phyloP scores from a whole-genome alignment of 257 asterid species.

The Vinca minor region DNA sequence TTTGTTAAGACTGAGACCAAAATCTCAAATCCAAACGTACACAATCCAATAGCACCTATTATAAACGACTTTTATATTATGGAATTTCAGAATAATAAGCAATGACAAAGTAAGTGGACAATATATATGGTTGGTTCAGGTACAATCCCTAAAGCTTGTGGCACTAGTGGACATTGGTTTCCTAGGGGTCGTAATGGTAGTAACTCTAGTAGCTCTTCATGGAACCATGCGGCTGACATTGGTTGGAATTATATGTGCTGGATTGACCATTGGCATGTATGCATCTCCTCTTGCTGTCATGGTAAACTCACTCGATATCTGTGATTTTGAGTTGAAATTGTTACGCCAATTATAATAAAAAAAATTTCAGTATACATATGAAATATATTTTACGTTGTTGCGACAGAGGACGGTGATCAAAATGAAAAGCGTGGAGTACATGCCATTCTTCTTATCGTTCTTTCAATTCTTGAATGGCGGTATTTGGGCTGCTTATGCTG shows the following conservation, averaged over 20 bases:
- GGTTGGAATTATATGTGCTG: constrained; percentile 56
- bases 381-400: not conserved
- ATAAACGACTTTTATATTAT: too few species aligned
- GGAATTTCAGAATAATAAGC: too few species aligned
- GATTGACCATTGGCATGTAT: constrained; percentile 64
- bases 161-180: constrained; percentile 36
- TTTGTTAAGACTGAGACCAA: too few species aligned
- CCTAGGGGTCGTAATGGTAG: constrained; percentile 36
- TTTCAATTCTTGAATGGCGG: constrained; percentile 61
- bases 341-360: too few species aligned
- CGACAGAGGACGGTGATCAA: constrained; percentile 49
- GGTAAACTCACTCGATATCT: constrained; percentile 34
- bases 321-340: too few species aligned
- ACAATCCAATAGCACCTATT: too few species aligned
- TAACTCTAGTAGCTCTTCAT: constrained; percentile 33
- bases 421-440: constrained; percentile 61
- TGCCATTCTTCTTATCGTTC: constrained; percentile 64
- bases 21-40: too few species aligned
- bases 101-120: too few species aligned
- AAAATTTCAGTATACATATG: too few species aligned
- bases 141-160: constrained; percentile 35
- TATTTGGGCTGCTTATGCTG: constrained; percentile 48
- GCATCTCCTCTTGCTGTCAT: constrained; percentile 62
- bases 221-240: constrained; percentile 33
- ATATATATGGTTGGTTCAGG: constrained; percentile 31